phyloP scores from a whole-genome alignment of 805 yeast genomes.

The Vanderwaltozyma verrucispora region DNA sequence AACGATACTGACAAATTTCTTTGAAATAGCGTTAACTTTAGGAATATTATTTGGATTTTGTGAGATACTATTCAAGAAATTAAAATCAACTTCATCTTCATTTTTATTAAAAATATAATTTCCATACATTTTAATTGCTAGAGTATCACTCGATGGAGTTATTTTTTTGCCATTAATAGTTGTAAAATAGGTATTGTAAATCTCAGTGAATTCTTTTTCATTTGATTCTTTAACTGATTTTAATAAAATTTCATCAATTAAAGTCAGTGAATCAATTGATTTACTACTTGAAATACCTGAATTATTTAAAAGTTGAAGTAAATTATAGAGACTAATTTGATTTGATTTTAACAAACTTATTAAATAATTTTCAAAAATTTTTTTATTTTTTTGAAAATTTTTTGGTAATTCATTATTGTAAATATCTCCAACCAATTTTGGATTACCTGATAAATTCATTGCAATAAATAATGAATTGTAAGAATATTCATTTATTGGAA shows the following conservation, averaged over 20 bases:
- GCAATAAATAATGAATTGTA: conserved; percentile 18
- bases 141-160: conserved; percentile 12
- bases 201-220: conserved; percentile 7
- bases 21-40: conserved; percentile 10
- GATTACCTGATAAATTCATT: conserved; percentile 12
- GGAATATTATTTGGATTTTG: conserved; percentile 9
- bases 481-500: conserved; percentile 8
- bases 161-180: conserved; percentile 1
- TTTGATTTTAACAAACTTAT: conserved; percentile 6
- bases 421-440: conserved; percentile 11
- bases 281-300: not conserved
- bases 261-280: conserved; percentile 9
- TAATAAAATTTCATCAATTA: conserved; percentile 16
- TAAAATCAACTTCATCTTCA: conserved; percentile 9
- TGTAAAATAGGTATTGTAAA: conserved; percentile 11
- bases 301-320: conserved; percentile 7
- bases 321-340: conserved; percentile 5
- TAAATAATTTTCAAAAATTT: conserved; percentile 16
- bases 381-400: conserved; percentile 10
- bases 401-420: conserved; percentile 20
- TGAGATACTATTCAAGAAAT: conserved; percentile 14
- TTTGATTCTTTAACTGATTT: conserved; percentile 8
- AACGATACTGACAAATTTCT: conserved; percentile 14
- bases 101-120: conserved; percentile 9
- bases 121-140: conserved; percentile 19